phyloP scores from a whole-genome alignment of 352 stramenopile species.

The Pythium phragmitis region DNA sequence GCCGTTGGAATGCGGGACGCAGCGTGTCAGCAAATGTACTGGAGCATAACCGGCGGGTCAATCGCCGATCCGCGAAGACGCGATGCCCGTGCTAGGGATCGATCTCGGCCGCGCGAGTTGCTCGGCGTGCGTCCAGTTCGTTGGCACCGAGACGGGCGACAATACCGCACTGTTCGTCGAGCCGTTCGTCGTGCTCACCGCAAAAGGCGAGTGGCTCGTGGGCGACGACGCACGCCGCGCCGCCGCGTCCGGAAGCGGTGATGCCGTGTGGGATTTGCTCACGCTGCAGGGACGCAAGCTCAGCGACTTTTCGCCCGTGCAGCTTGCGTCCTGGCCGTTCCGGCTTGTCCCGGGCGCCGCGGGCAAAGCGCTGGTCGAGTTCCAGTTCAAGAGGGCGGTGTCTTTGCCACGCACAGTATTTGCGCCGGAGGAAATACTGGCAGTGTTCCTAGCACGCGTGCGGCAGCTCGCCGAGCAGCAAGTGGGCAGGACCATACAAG shows the following conservation, averaged over 20 bases:
- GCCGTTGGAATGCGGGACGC: conserved; percentile 1
- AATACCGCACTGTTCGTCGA: conserved; percentile 5
- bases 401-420: conserved; percentile 10
- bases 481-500: conserved; percentile 17
- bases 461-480: conserved; percentile 36
- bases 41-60: not conserved
- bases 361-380: conserved; percentile 39
- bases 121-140: conserved; percentile 7
- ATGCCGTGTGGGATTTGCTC: conserved; percentile 25
- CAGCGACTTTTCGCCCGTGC: conserved; percentile 13
- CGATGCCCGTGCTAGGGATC: conserved; percentile 16
- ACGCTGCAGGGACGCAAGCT: conserved; percentile 18
- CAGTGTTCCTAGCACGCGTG: conserved; percentile 38
- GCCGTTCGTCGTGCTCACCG: conserved; percentile 15
- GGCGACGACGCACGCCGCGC: conserved; percentile 12
- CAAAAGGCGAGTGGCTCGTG: conserved; percentile 18
- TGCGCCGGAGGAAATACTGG: conserved; percentile 45
- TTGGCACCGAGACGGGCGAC: not conserved
- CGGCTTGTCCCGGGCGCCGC: conserved; percentile 22
- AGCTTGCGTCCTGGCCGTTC: conserved; percentile 35
- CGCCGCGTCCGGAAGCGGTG: not conserved
- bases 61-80: not conserved
- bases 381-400: not conserved
- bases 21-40: too few species aligned
- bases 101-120: conserved; percentile 24